These are phyloP conservation scores for Cucumis cinereus DNA, from an alignment of 306 rosid genomes.

Conservation along the genomic window DNA sequence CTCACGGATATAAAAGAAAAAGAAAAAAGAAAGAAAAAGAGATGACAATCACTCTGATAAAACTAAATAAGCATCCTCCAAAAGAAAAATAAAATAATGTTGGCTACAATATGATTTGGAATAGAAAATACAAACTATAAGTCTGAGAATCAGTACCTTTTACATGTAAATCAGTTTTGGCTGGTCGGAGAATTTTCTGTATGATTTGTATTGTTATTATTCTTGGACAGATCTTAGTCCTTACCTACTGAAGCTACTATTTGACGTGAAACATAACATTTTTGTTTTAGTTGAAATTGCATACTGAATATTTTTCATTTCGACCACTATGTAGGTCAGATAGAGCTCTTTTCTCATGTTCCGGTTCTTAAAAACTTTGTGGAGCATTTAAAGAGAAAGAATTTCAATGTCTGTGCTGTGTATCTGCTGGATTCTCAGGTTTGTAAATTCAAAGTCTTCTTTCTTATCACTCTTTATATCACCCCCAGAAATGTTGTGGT, in stretches of 20 bases:
- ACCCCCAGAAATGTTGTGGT: not conserved
- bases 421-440: constrained; percentile 96
- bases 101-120: not conserved
- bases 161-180: not conserved
- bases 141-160: not conserved
- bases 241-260: not conserved
- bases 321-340: constrained; percentile 54
- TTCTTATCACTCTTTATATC: not conserved
- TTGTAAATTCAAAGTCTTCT: constrained; percentile 8
- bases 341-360: constrained; percentile 85
- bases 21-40: too few relatives aligned
- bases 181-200: not conserved
- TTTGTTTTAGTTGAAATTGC: not conserved
- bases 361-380: constrained; percentile 72
- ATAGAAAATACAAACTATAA: not conserved
- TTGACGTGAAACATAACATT: not conserved
- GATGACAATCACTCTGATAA: too few relatives aligned
- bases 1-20: too few relatives aligned
- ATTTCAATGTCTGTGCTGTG: constrained; percentile 75
- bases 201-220: not conserved
- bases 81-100: too few relatives aligned
- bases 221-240: not conserved
- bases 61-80: too few relatives aligned
- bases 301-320: constrained; percentile 1
- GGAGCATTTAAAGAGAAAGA: constrained; percentile 69